phyloP scores from a whole-genome alignment of 2,329 filamentous ascomycete genomes.

The Xylaria sp. region DNA sequence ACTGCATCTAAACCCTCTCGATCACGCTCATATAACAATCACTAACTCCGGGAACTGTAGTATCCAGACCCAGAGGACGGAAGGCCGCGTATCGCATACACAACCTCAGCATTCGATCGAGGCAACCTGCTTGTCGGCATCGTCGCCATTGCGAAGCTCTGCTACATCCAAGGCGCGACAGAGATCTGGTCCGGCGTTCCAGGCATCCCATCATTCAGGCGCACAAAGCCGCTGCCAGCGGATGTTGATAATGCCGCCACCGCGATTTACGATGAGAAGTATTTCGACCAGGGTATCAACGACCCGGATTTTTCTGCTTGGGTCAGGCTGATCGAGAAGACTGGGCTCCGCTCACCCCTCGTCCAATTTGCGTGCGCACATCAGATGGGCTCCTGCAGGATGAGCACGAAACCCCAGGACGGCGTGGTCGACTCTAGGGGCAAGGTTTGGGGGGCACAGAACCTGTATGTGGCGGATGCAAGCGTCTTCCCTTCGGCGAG shows the following conservation, averaged over 20 bases:
- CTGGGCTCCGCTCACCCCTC: slow-evolving; percentile 63
- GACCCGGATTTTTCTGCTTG: slow-evolving; percentile 71
- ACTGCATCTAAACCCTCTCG: background rate
- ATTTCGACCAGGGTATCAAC: slow-evolving; percentile 59
- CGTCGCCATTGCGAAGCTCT: slow-evolving; percentile 77
- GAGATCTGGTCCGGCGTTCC: slow-evolving; percentile 78
- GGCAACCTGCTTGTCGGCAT: slow-evolving; percentile 77
- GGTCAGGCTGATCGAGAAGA: slow-evolving; percentile 62
- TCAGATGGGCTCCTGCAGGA: slow-evolving; percentile 83
- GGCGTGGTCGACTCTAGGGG: slow-evolving; percentile 70
- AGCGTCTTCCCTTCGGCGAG: slow-evolving; percentile 81
- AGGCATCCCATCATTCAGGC: slow-evolving; percentile 71
- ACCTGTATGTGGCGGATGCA: slow-evolving; percentile 77
- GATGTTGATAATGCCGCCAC: background rate
- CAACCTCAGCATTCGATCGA: slow-evolving; percentile 76
- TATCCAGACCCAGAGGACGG: slow-evolving; percentile 77
- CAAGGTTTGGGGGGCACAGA: slow-evolving; percentile 72
- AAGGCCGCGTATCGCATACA: slow-evolving; percentile 75
- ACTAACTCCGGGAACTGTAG: background rate
- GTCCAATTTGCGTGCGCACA: slow-evolving; percentile 76
- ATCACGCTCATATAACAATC: background rate
- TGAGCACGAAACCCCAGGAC: slow-evolving; percentile 65
- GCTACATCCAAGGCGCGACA: slow-evolving; percentile 80
- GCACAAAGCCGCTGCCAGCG: slow-evolving; percentile 39
- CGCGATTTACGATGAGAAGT: slow-evolving; percentile 28